phyloP scores from a whole-genome alignment of 2,329 filamentous ascomycete genomes.

The Aspergillus hortae region DNA sequence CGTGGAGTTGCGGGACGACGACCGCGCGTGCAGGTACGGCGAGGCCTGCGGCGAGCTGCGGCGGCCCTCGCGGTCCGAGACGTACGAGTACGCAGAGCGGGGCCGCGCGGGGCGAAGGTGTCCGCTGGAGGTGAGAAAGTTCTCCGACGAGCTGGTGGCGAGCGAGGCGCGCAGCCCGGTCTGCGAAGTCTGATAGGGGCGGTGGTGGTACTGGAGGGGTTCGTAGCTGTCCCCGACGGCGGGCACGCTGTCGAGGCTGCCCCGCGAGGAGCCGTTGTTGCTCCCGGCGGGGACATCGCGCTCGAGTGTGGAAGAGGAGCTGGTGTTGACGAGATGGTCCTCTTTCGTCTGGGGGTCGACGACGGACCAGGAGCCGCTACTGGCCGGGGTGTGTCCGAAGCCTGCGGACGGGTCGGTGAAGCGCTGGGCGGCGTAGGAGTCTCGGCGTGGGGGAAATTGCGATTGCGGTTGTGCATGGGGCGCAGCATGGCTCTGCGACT shows the following conservation, averaged over 20 bases:
- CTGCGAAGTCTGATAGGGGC: conserved; percentile 39
- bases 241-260: conserved; percentile 34
- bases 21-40: conserved; percentile 45
- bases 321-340: conserved; percentile 14
- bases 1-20: conserved; percentile 47
- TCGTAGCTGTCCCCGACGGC: conserved; percentile 38
- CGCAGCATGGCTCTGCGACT: conserved; percentile 15
- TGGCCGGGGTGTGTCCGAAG: conserved; percentile 30
- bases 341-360: conserved; percentile 25
- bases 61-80: conserved; percentile 68
- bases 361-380: conserved; percentile 35
- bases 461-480: conserved; percentile 1
- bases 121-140: conserved; percentile 53
- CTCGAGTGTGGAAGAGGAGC: conserved; percentile 24
- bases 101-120: conserved; percentile 63
- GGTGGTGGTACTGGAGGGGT: conserved; percentile 52
- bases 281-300: conserved; percentile 19
- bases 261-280: conserved; percentile 31
- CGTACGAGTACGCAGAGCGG: conserved; percentile 70
- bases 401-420: conserved; percentile 3
- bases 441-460: conserved; percentile 22
- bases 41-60: conserved; percentile 53
- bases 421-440: conserved; percentile 20
- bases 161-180: conserved; percentile 23
- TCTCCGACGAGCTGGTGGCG: conserved; percentile 43